Percentiles rank a stretch among this genome's conserved stretches.
phyloP scores from a whole-genome alignment of 202 grass and related monocot species.

The Alloteropsis angusta region DNA sequence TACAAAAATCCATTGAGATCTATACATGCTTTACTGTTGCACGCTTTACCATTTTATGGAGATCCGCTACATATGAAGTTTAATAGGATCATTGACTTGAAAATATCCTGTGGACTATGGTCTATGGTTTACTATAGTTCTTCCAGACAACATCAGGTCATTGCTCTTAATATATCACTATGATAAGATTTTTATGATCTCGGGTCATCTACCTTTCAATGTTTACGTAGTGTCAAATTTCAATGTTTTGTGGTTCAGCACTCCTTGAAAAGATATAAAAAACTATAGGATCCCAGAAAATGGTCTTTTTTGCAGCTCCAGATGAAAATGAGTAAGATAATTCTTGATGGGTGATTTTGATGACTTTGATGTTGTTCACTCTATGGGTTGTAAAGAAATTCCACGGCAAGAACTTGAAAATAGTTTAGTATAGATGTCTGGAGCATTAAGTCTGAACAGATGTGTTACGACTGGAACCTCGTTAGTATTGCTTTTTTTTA shows the following conservation, averaged over 20 bases:
- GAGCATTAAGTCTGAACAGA: no score
- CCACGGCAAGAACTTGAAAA: no score
- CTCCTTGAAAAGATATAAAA: background rate
- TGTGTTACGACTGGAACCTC: background rate
- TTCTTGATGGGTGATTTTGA: no score
- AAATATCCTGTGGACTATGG: background rate
- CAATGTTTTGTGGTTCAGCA: background rate
- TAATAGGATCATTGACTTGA: background rate
- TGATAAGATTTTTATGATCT: background rate
- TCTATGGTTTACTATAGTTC: background rate
- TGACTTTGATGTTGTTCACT: no score
- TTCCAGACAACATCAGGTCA: background rate
- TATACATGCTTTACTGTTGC: background rate
- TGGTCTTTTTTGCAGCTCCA: background rate
- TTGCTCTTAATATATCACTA: background rate
- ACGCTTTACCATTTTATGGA: background rate
- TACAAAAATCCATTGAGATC: background rate
- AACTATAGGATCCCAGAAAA: background rate
- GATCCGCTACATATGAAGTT: background rate
- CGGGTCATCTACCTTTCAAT: background rate
- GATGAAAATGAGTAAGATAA: no score
- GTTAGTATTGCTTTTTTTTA: background rate
- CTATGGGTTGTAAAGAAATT: no score
- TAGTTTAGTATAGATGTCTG: no score
- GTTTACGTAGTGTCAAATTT: background rate